phyloP scores from a whole-genome alignment of 805 yeast genomes.

The Cyberlindnera sargentensis region DNA sequence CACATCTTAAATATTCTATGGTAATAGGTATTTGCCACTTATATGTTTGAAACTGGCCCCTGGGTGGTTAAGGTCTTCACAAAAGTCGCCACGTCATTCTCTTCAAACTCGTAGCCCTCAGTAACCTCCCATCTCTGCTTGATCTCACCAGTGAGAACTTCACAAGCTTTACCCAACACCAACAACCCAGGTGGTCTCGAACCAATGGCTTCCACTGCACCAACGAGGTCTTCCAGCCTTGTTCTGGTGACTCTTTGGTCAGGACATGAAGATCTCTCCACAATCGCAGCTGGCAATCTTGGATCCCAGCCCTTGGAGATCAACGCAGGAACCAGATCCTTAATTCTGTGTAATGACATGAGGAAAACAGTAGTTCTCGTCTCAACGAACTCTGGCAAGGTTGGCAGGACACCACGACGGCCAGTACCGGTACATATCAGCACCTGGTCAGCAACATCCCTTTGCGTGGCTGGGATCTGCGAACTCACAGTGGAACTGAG shows the following conservation, averaged over 20 bases:
- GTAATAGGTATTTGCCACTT: no score
- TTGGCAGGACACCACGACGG: slow-evolving; percentile 74
- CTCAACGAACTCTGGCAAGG: slow-evolving; percentile 63
- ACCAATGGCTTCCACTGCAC: slow-evolving; percentile 69
- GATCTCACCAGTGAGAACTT: slow-evolving; percentile 29
- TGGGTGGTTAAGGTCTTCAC: slow-evolving; percentile 2
- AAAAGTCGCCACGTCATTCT: not conserved
- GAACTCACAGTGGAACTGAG: slow-evolving; percentile 81
- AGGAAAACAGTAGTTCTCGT: slow-evolving; percentile 79
- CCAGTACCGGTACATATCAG: slow-evolving; percentile 94
- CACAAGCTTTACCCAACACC: slow-evolving; percentile 75
- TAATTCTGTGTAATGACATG: slow-evolving; percentile 80
- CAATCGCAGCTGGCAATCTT: slow-evolving; percentile 70
- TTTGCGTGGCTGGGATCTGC: slow-evolving; percentile 82
- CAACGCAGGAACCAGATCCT: slow-evolving; percentile 42
- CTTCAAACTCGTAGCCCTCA: slow-evolving; percentile 28
- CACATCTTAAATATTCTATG: no score
- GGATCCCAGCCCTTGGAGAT: slow-evolving; percentile 58
- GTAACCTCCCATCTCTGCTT: slow-evolving; percentile 25
- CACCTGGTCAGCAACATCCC: slow-evolving; percentile 89
- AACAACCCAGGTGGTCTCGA: slow-evolving; percentile 90
- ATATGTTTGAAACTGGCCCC: not conserved
- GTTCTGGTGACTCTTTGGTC: slow-evolving; percentile 86
- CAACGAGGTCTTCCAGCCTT: slow-evolving; percentile 54
- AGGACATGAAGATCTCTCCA: slow-evolving; percentile 89